Conservation (phyloP, 2,329 filamentous ascomycete genomes). For the Aspergillus sergii region DNA sequence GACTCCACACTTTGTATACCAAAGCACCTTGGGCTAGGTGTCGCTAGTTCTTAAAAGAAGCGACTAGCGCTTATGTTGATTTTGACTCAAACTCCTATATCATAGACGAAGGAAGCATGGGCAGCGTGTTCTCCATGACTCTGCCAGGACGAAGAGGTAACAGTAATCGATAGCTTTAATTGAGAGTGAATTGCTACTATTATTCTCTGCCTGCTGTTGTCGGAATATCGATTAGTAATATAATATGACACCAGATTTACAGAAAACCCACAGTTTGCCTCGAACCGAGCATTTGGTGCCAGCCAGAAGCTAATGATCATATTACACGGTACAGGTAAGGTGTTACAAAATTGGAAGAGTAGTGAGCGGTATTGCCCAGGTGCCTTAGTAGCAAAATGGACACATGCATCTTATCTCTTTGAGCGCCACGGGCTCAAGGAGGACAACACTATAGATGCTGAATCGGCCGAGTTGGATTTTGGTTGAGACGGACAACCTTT, state of each 20-base stretch:
- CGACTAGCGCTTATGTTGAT: background rate
- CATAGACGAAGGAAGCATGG: background rate
- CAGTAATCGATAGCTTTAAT: background rate
- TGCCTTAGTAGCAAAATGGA: no score
- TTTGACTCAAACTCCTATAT: background rate
- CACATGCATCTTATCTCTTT: background rate
- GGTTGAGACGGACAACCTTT: background rate
- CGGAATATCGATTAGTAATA: background rate
- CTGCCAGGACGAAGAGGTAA: background rate
- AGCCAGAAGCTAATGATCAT: no score
- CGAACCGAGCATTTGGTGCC: background rate
- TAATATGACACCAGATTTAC: background rate
- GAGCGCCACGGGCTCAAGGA: background rate
- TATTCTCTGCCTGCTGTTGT: background rate
- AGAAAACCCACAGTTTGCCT: background rate
- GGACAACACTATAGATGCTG: background rate
- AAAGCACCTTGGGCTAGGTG: background rate
- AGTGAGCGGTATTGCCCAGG: no score
- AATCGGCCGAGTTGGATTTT: background rate
- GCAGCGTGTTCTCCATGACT: background rate
- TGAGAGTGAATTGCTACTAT: background rate
- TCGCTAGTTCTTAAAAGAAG: background rate
- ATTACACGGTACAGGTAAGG: no score
- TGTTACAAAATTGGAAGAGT: no score
- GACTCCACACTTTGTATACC: background rate